phyloP scores from a whole-genome alignment of 2,329 filamentous ascomycete species.

The Monilinia aucupariae region DNA sequence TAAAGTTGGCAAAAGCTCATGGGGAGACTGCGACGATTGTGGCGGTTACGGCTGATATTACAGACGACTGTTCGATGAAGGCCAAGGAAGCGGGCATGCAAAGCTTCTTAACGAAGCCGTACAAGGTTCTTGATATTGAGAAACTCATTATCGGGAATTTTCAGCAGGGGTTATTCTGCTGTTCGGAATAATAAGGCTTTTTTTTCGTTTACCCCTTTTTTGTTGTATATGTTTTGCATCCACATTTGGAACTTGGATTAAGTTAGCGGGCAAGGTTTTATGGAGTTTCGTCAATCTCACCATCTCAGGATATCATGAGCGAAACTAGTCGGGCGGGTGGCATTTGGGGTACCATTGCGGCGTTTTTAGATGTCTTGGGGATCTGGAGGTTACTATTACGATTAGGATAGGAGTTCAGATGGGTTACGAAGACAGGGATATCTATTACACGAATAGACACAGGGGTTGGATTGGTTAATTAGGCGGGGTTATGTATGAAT shows the following conservation, averaged over 20 bases:
- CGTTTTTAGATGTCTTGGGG: not conserved
- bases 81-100: constrained; percentile 49
- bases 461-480: not conserved
- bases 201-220: not conserved
- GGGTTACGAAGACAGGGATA: not conserved
- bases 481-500: constrained; percentile 8
- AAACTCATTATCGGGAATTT: constrained; percentile 41
- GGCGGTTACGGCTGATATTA: constrained; percentile 53
- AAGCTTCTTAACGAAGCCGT: constrained; percentile 52
- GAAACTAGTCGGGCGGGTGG: not conserved
- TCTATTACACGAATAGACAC: not conserved
- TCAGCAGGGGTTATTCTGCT: constrained; percentile 3
- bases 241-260: not conserved
- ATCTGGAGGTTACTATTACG: not conserved
- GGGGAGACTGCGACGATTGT: constrained; percentile 38
- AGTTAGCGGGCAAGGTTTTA: not conserved
- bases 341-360: not conserved
- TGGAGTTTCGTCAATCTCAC: constrained; percentile 1
- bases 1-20: constrained; percentile 35
- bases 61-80: constrained; percentile 44
- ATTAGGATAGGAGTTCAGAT: constrained; percentile 2
- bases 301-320: not conserved
- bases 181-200: constrained; percentile 2
- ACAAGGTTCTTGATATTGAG: constrained; percentile 49
- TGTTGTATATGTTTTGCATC: constrained; percentile 10